Conservation (phyloP, 345 rosid genomes). For the Gossypium sturtianum region DNA sequence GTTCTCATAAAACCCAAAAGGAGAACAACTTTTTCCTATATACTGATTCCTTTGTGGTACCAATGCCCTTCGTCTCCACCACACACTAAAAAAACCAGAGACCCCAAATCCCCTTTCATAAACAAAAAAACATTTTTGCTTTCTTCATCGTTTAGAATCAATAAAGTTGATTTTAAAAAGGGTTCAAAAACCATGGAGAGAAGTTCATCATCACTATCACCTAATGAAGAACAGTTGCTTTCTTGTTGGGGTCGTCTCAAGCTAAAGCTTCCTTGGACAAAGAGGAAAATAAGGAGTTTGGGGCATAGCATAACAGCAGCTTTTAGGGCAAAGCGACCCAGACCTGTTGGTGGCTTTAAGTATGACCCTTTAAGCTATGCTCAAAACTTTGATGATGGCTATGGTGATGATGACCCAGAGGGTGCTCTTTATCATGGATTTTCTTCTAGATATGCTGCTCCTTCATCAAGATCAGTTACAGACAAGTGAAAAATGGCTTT, state of each 20-base stretch:
- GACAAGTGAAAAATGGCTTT: constrained; percentile 8
- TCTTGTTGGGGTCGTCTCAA: constrained; percentile 47
- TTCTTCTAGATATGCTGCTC: constrained; percentile 33
- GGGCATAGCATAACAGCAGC: constrained; percentile 17
- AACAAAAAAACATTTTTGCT: not conserved
- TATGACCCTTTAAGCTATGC: constrained; percentile 48
- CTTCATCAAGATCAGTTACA: constrained; percentile 18
- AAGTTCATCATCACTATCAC: constrained; percentile 18
- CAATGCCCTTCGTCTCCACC: constrained; percentile 17
- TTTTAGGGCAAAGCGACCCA: constrained; percentile 13
- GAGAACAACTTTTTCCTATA: not conserved
- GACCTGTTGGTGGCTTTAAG: constrained; percentile 31
- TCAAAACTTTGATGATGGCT: constrained; percentile 41
- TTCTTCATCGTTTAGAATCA: not conserved
- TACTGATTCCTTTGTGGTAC: not conserved
- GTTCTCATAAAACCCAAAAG: not conserved
- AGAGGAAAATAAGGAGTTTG: constrained; percentile 9
- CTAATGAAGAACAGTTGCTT: constrained; percentile 18
- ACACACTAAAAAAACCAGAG: constrained; percentile 28
- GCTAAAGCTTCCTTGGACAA: constrained; percentile 35
- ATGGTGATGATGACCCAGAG: constrained; percentile 23
- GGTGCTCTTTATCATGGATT: constrained; percentile 25
- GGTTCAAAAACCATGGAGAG: constrained; percentile 19
- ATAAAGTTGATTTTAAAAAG: not conserved
- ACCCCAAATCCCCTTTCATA: not conserved